Evolutionary conservation across 2,329 filamentous ascomycete species (phyloP).

Genomic region (Metarhizium robertsii): DNA sequence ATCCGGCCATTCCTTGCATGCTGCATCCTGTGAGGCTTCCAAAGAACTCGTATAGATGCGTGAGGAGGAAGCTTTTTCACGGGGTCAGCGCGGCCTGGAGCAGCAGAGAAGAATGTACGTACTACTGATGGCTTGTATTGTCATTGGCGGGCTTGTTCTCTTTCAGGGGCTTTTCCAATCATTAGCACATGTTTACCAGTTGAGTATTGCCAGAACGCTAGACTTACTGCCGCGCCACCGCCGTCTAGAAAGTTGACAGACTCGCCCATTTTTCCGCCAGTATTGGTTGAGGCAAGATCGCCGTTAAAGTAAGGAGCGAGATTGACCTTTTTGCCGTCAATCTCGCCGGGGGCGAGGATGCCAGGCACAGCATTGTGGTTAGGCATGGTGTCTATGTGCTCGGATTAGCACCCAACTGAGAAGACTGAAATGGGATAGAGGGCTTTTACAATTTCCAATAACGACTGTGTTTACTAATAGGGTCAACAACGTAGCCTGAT

Average conservation of each 20-base stretch:
- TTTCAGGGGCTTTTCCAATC: slow-evolving; percentile 30
- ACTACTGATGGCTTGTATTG: slow-evolving; percentile 32
- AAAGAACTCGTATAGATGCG: slow-evolving; percentile 54
- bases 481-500: slow-evolving; percentile 46
- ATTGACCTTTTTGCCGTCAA: slow-evolving; percentile 42
- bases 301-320: slow-evolving; percentile 53
- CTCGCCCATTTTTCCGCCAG: slow-evolving; percentile 30
- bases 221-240: slow-evolving; percentile 35
- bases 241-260: slow-evolving; percentile 53
- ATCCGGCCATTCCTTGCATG: slow-evolving; percentile 37
- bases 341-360: slow-evolving; percentile 42
- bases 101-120: slow-evolving; percentile 12
- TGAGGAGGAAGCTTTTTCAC: slow-evolving; percentile 39
- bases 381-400: slow-evolving; percentile 35
- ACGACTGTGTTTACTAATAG: slow-evolving; percentile 54
- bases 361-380: slow-evolving; percentile 48
- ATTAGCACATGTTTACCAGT: too few species aligned
- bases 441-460: slow-evolving; percentile 45
- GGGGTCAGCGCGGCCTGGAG: too few species aligned
- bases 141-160: slow-evolving; percentile 45
- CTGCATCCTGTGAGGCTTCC: slow-evolving; percentile 48
- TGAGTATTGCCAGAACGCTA: too few species aligned
- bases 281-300: slow-evolving; percentile 42
- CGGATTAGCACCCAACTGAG: not conserved
- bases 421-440: slow-evolving; percentile 5